A percentile compares a stretch with the other conserved stretches of the same genome.
Conservation (phyloP, 805 yeast species). For the Maudiozyma serrabonitensis region DNA sequence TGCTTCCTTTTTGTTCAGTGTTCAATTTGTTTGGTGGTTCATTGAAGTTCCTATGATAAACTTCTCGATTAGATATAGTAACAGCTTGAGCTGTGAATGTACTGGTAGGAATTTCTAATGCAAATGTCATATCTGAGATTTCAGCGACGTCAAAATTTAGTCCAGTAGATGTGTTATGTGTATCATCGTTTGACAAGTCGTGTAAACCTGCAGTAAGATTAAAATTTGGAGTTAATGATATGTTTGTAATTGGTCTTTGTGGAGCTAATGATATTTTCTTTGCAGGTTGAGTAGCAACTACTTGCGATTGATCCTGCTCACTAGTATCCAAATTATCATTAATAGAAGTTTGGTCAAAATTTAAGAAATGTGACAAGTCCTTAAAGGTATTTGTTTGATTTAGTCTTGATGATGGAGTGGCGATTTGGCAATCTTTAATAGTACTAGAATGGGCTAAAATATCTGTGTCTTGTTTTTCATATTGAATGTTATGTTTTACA, state of each 20-base stretch:
- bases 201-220: slow-evolving; percentile 1
- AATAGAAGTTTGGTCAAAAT: background rate
- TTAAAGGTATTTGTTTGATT: slow-evolving; percentile 23
- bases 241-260: slow-evolving; percentile 12
- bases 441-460: slow-evolving; percentile 24
- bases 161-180: background rate
- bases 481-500: background rate
- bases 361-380: slow-evolving; percentile 18
- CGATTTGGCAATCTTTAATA: slow-evolving; percentile 12
- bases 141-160: slow-evolving; percentile 4
- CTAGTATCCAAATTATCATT: background rate
- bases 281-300: background rate
- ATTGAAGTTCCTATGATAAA: background rate
- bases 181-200: background rate
- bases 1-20: background rate
- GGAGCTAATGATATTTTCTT: slow-evolving; percentile 4
- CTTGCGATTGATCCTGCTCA: background rate
- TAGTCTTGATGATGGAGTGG: slow-evolving; percentile 18
- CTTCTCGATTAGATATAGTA: slow-evolving; percentile 14
- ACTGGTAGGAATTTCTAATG: slow-evolving; percentile 23
- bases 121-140: slow-evolving; percentile 24
- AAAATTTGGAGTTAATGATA: slow-evolving; percentile 1
- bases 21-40: background rate
- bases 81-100: slow-evolving; percentile 25
- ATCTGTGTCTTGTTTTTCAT: slow-evolving; percentile 10